Conservation (phyloP, 352 stramenopile genomes). For the Albugo laibachii region DNA sequence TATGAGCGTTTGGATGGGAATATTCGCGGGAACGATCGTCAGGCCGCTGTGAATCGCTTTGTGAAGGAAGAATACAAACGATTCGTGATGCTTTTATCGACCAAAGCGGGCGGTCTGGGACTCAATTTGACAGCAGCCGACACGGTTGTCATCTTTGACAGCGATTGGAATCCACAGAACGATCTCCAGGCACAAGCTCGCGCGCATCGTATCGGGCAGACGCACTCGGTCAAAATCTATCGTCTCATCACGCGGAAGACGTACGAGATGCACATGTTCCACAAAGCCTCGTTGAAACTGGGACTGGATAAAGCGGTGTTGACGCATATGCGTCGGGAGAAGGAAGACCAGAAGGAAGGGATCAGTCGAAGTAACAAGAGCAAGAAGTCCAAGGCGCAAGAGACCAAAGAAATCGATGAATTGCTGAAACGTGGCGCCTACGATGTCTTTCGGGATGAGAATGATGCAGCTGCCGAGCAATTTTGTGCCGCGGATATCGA, state of each 20-base stretch:
- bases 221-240: slow-evolving; percentile 81
- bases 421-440: slow-evolving; percentile 82
- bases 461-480: slow-evolving; percentile 74
- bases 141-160: slow-evolving; percentile 97
- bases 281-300: slow-evolving; percentile 83
- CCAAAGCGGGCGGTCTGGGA: slow-evolving; percentile 88
- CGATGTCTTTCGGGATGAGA: slow-evolving; percentile 83
- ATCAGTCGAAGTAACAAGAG: slow-evolving; percentile 9
- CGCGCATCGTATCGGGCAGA: slow-evolving; percentile 83
- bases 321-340: slow-evolving; percentile 78
- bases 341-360: slow-evolving; percentile 44
- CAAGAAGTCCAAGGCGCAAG: slow-evolving; percentile 57
- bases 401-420: slow-evolving; percentile 83
- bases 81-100: slow-evolving; percentile 97
- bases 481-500: slow-evolving; percentile 97
- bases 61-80: slow-evolving; percentile 82
- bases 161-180: slow-evolving; percentile 96
- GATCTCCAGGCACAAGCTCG: slow-evolving; percentile 89
- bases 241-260: slow-evolving; percentile 79
- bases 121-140: slow-evolving; percentile 87
- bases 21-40: slow-evolving; percentile 83
- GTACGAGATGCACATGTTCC: slow-evolving; percentile 92
- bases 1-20: slow-evolving; percentile 96
- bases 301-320: slow-evolving; percentile 86
- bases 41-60: slow-evolving; percentile 73